Evolutionary conservation across 2,329 filamentous ascomycete species (phyloP).

Genomic region (Coniochaeta hoffmannii): DNA sequence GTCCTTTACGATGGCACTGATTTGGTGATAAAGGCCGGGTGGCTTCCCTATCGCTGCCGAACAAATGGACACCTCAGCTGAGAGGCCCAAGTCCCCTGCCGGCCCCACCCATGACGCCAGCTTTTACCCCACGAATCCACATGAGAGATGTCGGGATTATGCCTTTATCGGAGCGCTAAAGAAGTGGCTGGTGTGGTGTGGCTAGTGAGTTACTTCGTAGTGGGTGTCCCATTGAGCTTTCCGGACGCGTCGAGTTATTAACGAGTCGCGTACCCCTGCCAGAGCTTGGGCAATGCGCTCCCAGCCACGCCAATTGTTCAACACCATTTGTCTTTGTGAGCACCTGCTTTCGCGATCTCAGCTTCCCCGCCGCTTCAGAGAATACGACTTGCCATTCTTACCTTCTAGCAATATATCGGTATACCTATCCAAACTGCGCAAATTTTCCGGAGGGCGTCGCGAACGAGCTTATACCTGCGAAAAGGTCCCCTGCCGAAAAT

Average conservation of each 20-base stretch:
- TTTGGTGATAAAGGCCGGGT: neutral
- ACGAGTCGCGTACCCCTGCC: neutral
- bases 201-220: conserved; percentile 5
- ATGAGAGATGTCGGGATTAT: neutral
- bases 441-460: too few species aligned
- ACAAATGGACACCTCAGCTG: neutral
- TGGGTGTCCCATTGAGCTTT: neutral
- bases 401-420: too few species aligned
- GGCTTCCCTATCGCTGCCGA: neutral
- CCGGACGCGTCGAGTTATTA: neutral
- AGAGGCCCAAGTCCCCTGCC: neutral
- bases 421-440: too few species aligned
- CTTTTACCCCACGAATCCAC: neutral
- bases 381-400: neutral
- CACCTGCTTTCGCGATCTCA: neutral
- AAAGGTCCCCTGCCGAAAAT: too few species aligned
- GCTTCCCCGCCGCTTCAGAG: neutral
- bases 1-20: conserved; percentile 8
- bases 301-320: conserved; percentile 3
- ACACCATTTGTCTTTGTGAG: neutral
- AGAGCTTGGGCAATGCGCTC: neutral
- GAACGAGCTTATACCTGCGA: too few species aligned
- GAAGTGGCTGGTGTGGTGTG: conserved; percentile 16
- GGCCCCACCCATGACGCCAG: neutral
- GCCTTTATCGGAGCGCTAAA: neutral